phyloP scores from a whole-genome alignment of 441 rosid species.

The Aquilaria agallochum region DNA sequence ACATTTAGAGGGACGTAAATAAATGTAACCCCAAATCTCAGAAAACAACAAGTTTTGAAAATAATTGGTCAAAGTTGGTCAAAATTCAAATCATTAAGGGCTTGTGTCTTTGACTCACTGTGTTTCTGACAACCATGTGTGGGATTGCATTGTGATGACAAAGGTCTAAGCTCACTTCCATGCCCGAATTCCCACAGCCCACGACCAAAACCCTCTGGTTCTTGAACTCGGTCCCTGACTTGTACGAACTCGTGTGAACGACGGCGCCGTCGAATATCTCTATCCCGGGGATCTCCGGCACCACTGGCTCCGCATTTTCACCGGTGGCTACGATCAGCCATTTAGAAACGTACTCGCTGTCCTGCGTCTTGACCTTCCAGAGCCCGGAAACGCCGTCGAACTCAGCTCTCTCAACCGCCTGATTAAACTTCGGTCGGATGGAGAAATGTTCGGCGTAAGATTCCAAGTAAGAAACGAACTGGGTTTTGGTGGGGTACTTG shows the following conservation, averaged over 20 bases:
- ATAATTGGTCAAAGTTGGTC: too few relatives aligned
- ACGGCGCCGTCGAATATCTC: conserved; percentile 51
- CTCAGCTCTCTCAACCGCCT: conserved; percentile 46
- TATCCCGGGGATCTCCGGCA: conserved; percentile 65
- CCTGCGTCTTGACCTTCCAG: conserved; percentile 70
- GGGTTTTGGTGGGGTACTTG: conserved; percentile 66
- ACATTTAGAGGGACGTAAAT: neutral
- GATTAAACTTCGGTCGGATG: conserved; percentile 63
- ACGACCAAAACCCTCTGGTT: conserved; percentile 67
- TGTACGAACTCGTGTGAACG: conserved; percentile 67
- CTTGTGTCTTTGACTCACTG: conserved; percentile 37
- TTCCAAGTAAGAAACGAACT: conserved; percentile 77
- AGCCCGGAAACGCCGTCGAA: conserved; percentile 37
- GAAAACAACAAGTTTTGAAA: neutral
- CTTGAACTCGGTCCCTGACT: conserved; percentile 63
- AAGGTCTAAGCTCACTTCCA: conserved; percentile 95
- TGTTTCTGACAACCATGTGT: conserved; percentile 79
- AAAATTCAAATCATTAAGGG: too few relatives aligned
- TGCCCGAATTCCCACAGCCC: conserved; percentile 96
- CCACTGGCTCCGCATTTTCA: conserved; percentile 80
- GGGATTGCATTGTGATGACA: conserved; percentile 76
- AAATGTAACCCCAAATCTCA: neutral
- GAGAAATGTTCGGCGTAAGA: conserved; percentile 68
- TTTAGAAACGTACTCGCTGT: conserved; percentile 43
- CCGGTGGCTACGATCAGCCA: conserved; percentile 94